A percentile compares a stretch with the other conserved stretches of the same genome.
phyloP scores from a whole-genome alignment of 2,329 filamentous ascomycete species.

The Sporothrix protearum region DNA sequence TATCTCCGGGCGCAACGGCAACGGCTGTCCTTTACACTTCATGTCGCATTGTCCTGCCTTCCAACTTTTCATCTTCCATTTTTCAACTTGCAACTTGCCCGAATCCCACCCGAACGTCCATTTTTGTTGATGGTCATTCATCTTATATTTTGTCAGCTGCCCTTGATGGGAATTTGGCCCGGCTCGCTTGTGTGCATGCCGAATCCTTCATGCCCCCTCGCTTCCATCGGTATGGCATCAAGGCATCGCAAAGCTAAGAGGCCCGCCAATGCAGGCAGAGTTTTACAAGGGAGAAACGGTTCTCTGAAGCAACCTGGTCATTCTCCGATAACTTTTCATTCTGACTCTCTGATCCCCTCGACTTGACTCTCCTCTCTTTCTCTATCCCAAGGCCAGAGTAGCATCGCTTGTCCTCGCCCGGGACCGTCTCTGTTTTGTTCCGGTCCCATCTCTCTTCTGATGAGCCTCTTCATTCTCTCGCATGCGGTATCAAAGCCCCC shows the following conservation, averaged over 20 bases:
- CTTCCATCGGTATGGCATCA: neutral
- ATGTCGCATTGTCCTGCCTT: neutral
- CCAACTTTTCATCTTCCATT: neutral
- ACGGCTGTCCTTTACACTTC: neutral
- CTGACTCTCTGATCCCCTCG: neutral
- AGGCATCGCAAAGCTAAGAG: neutral
- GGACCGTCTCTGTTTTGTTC: neutral
- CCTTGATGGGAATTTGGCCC: neutral
- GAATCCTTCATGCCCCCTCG: neutral
- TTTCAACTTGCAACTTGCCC: neutral
- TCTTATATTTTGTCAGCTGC: neutral
- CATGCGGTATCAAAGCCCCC: neutral
- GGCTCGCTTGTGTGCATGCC: neutral
- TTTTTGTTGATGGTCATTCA: neutral
- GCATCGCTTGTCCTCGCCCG: neutral
- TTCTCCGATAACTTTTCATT: neutral
- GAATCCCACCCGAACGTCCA: neutral
- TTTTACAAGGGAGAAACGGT: neutral
- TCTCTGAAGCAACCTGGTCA: neutral
- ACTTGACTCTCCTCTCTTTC: neutral
- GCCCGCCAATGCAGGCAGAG: neutral
- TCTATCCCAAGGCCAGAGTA: neutral
- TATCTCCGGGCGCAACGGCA: neutral
- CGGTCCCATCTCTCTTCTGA: neutral
- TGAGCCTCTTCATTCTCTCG: neutral